These are phyloP conservation scores for Baorangia bicolor DNA, from an alignment of 768 basidiomycete species.

Conservation along the genomic window DNA sequence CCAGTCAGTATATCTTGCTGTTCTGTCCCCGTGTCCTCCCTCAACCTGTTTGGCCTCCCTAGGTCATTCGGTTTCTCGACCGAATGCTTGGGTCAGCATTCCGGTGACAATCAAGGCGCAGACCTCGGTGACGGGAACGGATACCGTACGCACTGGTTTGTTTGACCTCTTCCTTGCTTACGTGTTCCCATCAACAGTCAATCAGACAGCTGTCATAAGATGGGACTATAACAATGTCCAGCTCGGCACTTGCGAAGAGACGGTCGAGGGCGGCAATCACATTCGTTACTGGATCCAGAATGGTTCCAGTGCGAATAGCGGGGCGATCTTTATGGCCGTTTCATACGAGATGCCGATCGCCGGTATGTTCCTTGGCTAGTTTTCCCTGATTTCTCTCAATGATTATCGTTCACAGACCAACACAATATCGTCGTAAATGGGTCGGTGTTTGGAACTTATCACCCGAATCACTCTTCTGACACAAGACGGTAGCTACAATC, in stretches of 20 bases:
- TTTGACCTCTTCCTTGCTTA: not conserved
- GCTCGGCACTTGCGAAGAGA: constrained; percentile 85
- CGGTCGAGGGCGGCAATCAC: constrained; percentile 83
- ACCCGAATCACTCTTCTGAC: not conserved
- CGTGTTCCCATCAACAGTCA: constrained; percentile 42
- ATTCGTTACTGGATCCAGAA: constrained; percentile 88
- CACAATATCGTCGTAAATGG: constrained; percentile 79
- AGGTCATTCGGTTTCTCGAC: constrained; percentile 68
- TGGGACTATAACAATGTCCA: constrained; percentile 80
- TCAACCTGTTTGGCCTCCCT: not conserved
- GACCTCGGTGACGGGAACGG: constrained; percentile 85
- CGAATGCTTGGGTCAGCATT: constrained; percentile 84
- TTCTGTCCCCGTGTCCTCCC: not conserved
- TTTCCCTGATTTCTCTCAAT: not conserved
- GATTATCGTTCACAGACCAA: constrained; percentile 33
- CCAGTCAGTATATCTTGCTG: constrained; percentile 47
- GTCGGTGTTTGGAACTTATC: constrained; percentile 31
- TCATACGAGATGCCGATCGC: constrained; percentile 72
- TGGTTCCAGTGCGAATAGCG: constrained; percentile 59
- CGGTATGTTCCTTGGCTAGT: constrained; percentile 38
- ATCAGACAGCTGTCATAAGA: constrained; percentile 81
- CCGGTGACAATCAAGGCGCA: constrained; percentile 64
- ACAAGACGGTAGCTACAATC: constrained; percentile 54
- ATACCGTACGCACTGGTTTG: constrained; percentile 44
- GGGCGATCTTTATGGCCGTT: constrained; percentile 72